phyloP scores from a whole-genome alignment of 352 stramenopile species.

The Pythium oligandrum region DNA sequence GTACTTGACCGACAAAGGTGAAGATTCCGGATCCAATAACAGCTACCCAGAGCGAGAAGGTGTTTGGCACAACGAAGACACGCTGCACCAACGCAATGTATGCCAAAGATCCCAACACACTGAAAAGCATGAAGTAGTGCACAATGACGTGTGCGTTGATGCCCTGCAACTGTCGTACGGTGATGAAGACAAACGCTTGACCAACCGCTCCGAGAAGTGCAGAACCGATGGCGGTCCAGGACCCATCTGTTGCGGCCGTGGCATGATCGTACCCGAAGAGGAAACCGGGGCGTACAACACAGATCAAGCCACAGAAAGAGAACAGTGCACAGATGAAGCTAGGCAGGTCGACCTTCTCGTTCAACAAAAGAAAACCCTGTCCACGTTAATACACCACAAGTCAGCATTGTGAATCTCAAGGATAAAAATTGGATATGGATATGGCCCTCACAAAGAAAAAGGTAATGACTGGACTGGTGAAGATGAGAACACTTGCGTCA shows the following conservation, averaged over 20 bases:
- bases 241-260: slow-evolving; percentile 33
- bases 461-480: slow-evolving; percentile 66
- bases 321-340: slow-evolving; percentile 24
- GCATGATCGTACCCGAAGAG: slow-evolving; percentile 40
- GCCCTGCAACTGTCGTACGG: slow-evolving; percentile 53
- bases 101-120: slow-evolving; percentile 31
- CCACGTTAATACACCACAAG: not conserved
- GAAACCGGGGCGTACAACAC: slow-evolving; percentile 32
- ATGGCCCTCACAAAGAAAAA: slow-evolving; percentile 49
- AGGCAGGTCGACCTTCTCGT: slow-evolving; percentile 21
- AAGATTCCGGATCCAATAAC: slow-evolving; percentile 59
- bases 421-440: no score
- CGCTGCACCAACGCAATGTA: slow-evolving; percentile 53
- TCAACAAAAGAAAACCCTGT: slow-evolving; percentile 25
- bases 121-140: slow-evolving; percentile 81
- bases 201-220: slow-evolving; percentile 49
- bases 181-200: slow-evolving; percentile 70
- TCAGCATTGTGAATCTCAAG: not conserved
- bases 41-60: slow-evolving; percentile 31
- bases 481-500: slow-evolving; percentile 68
- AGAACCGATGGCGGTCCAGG: slow-evolving; percentile 44
- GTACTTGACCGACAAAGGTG: slow-evolving; percentile 61
- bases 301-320: slow-evolving; percentile 34
- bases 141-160: slow-evolving; percentile 61
- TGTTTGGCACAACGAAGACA: slow-evolving; percentile 42